Base-by-base conservation (phyloP, 2,329 filamentous ascomycete genomes). In the Hypomyces perniciosus region DNA sequence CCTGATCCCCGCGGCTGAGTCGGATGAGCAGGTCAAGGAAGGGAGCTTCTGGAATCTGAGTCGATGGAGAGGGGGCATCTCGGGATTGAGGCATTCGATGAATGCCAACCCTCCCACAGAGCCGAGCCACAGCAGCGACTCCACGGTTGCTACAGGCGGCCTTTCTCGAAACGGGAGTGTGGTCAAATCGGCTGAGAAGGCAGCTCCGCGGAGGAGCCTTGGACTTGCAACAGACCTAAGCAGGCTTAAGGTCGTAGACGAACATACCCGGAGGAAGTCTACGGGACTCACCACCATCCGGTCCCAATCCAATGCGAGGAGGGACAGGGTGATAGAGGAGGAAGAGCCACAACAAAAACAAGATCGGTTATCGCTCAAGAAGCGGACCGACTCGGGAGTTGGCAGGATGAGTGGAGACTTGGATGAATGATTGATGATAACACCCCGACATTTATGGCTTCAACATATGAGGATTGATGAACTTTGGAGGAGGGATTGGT, bases 1-100 rank as follows among this genome's bases (percentile, higher is more conserved):
- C 5, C 69, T 81, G 28, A 66, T 68, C 6, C 67, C 62, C 34
- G 61, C 61, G 5, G 59, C 62, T 6, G 65, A 66, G 12, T 55
- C 62, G 1, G 64, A 72, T 12, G 62, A 71, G 8, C 66, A 68
- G 12, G 71, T 74, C 4, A 72, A 72, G 4, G 68, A 72, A 6
- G 63, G 67, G 56, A 27, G 74, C 8, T 83, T 84, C 60, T 84
- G 80, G 80, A 82, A 79, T 53, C 61, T 80, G 20, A 74, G 72
- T 34, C 71, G 76, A 26, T 83, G 79, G 80, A 73, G 71, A 46
- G 69, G 70, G 5, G 57, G 59, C 3, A 66, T 75, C 4, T 63
- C 72, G 3, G 62, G 64, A 0, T 58, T 71, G 10, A 65, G 63
- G 48, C 59, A 65, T 47, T 61, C 62, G 10, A 59, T 56, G 1